Percentiles rank a stretch among this genome's conserved stretches.
Evolutionary conservation across 2,329 filamentous ascomycete species (phyloP).

Genomic region (Zymoseptoria crescenta): DNA sequence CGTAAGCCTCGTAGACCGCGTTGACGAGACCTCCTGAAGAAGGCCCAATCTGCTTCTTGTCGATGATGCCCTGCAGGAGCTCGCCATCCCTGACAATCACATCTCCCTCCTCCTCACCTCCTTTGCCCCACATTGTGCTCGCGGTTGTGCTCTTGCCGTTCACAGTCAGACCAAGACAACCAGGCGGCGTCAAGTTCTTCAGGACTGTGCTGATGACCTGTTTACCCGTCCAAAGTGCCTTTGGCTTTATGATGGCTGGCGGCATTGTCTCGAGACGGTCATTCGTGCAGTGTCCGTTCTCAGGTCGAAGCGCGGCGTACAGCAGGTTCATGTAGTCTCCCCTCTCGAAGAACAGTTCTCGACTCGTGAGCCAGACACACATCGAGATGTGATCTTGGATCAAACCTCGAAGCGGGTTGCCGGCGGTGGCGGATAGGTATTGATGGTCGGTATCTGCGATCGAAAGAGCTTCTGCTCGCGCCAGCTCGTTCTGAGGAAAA

Average conservation of each 20-base stretch:
- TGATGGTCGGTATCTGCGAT: conserved; percentile 96
- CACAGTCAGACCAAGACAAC: conserved; percentile 70
- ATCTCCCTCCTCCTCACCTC: conserved; percentile 53
- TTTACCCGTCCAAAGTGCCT: conserved; percentile 85
- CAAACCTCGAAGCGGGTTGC: conserved; percentile 85
- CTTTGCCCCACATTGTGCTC: conserved; percentile 69
- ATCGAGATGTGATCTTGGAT: conserved; percentile 99
- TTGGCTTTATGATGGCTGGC: conserved; percentile 75
- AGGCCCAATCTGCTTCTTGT: conserved; percentile 91
- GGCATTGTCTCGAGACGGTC: conserved; percentile 74
- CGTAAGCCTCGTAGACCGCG: conserved; percentile 87
- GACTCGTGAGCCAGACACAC: conserved; percentile 79
- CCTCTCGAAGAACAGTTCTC: conserved; percentile 82
- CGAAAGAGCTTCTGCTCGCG: conserved; percentile 82
- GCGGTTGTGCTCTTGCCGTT: conserved; percentile 71
- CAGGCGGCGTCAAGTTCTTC: conserved; percentile 77
- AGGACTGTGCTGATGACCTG: conserved; percentile 89
- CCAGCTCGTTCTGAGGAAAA: conserved; percentile 94
- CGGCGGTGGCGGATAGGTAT: conserved; percentile 87
- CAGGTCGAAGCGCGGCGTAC: conserved; percentile 80
- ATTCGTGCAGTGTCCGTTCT: conserved; percentile 77
- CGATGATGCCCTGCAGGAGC: conserved; percentile 81
- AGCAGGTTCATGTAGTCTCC: conserved; percentile 90
- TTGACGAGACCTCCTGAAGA: conserved; percentile 82
- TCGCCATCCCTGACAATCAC: conserved; percentile 84